Evolutionary conservation across 129 eudicot genomes (phyloP).

Genomic region (Solidago caesia): DNA sequence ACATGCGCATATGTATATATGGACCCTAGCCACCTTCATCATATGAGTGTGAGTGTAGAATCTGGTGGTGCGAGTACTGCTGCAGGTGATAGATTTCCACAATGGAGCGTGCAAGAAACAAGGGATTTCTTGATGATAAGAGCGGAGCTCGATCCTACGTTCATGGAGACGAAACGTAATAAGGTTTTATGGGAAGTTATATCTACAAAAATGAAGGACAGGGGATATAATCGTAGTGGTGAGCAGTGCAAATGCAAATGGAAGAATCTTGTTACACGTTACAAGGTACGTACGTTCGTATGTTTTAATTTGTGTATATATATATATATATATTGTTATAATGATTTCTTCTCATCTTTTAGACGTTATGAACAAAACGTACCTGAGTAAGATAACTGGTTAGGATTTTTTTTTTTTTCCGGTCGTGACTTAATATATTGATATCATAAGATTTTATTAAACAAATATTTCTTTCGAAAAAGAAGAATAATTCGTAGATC

Average conservation of each 20-base stretch:
- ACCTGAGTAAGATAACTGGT: too few species aligned
- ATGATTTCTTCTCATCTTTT: too few species aligned
- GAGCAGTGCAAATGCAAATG: slow-evolving; percentile 95
- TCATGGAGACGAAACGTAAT: slow-evolving; percentile 83
- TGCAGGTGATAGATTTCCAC: slow-evolving; percentile 61
- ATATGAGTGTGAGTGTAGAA: slow-evolving; percentile 33
- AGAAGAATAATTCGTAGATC: background rate
- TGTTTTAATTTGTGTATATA: background rate
- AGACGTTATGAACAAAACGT: too few species aligned
- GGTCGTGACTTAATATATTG: too few species aligned
- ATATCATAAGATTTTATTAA: too few species aligned
- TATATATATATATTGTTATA: background rate
- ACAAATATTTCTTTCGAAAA: background rate
- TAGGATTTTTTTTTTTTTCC: too few species aligned
- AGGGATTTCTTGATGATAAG: slow-evolving; percentile 70
- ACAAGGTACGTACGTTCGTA: slow-evolving; percentile 49
- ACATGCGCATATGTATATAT: too few species aligned
- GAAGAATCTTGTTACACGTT: slow-evolving; percentile 89
- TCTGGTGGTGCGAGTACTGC: background rate
- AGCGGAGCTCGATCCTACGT: slow-evolving; percentile 65
- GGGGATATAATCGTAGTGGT: slow-evolving; percentile 70
- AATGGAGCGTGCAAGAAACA: slow-evolving; percentile 90
- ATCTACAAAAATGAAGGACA: slow-evolving; percentile 67
- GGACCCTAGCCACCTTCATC: slow-evolving; percentile 17
- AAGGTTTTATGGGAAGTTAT: slow-evolving; percentile 80